These are phyloP conservation scores for Cucumis melo DNA, from an alignment of 306 rosid genomes.

Conservation along the genomic window DNA sequence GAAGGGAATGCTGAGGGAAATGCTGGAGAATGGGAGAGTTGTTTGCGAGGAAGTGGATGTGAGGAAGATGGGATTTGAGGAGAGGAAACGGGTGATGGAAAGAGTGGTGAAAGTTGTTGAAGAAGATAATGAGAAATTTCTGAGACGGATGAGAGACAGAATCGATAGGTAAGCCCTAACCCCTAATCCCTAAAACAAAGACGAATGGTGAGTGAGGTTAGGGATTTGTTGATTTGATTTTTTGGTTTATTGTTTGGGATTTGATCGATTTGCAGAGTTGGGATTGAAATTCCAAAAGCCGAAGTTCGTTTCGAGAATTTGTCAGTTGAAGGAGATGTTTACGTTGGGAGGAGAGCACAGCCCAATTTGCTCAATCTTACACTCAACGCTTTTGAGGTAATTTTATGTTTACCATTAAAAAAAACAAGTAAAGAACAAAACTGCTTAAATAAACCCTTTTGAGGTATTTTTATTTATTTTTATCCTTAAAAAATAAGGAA, in stretches of 20 bases:
- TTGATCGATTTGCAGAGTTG: conserved; percentile 32
- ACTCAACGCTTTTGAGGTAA: conserved; percentile 36
- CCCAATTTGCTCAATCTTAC: conserved; percentile 61
- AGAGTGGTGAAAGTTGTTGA: conserved; percentile 36
- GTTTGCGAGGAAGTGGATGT: conserved; percentile 45
- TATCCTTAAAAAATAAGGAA: no score
- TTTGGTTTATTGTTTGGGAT: no score
- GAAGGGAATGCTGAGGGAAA: conserved; percentile 41
- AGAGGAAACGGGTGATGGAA: conserved; percentile 40
- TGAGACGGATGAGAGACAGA: conserved; percentile 39
- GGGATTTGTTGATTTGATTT: no score
- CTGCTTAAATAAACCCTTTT: no score
- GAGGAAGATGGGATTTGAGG: conserved; percentile 28
- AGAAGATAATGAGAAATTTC: conserved; percentile 61
- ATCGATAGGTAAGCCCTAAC: not conserved
- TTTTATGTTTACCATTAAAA: no score
- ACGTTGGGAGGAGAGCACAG: conserved; percentile 63
- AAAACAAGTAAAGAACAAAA: no score
- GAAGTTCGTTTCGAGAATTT: conserved; percentile 68
- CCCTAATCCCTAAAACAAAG: no score
- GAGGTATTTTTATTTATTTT: no score
- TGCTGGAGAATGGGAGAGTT: conserved; percentile 34
- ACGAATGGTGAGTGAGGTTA: no score
- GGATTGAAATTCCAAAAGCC: conserved; percentile 56
- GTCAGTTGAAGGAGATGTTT: conserved; percentile 58